Percentiles rank a stretch among this genome's conserved stretches.
phyloP scores from a whole-genome alignment of 495 filamentous ascomycete genomes.

The Clavariopsis aquatica region DNA sequence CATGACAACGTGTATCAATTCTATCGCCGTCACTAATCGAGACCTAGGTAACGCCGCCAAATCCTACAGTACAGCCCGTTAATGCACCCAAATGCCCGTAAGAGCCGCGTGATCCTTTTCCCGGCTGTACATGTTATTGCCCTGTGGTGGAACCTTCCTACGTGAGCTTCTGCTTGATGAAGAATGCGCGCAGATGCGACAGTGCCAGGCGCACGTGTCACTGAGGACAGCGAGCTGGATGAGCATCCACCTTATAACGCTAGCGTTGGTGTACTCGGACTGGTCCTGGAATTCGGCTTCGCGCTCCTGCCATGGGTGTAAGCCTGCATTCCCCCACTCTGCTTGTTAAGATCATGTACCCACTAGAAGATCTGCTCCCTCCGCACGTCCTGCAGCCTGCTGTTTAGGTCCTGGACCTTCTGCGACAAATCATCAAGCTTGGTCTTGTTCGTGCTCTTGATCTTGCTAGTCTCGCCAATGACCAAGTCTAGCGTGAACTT shows the following conservation, averaged over 20 bases:
- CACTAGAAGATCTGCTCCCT: constrained; percentile 95
- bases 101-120: not conserved
- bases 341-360: constrained; percentile 60
- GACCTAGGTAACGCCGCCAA: constrained; percentile 1
- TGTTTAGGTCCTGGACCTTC: constrained; percentile 87
- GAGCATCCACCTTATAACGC: constrained; percentile 91
- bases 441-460: constrained; percentile 89
- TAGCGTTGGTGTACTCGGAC: constrained; percentile 86
- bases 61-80: constrained; percentile 8
- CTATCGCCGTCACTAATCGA: constrained; percentile 11
- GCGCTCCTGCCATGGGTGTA: constrained; percentile 91
- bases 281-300: constrained; percentile 98
- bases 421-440: constrained; percentile 90
- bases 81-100: no score
- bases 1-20: constrained; percentile 6
- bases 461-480: constrained; percentile 92
- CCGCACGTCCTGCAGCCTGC: constrained; percentile 81
- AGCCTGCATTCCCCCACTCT: no score
- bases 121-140: not conserved
- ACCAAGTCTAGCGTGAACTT: constrained; percentile 85
- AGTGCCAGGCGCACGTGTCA: constrained; percentile 96
- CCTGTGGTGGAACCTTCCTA: constrained; percentile 46
- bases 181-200: constrained; percentile 91
- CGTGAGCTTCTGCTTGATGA: constrained; percentile 99
- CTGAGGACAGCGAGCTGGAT: constrained; percentile 88